These are phyloP conservation scores for Teunomyces lycoperdinae DNA, from an alignment of 805 yeast species.

Conservation along the genomic window DNA sequence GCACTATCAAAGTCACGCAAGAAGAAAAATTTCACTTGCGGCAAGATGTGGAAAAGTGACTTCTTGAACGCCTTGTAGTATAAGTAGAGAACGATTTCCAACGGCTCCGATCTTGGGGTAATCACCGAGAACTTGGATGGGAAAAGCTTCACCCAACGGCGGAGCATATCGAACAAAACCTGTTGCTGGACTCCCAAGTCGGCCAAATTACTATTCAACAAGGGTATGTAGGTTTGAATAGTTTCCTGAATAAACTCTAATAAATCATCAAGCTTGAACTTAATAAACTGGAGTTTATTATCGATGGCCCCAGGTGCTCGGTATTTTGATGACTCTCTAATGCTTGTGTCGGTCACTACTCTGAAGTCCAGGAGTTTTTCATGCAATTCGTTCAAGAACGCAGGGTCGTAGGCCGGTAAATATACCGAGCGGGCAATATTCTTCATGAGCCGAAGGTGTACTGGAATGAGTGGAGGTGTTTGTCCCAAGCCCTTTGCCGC, in stretches of 20 bases:
- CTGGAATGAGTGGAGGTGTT: constrained; percentile 20
- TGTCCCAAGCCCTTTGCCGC: constrained; percentile 9
- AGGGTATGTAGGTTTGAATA: constrained; percentile 26
- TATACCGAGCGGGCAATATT: constrained; percentile 34
- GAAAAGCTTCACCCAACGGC: constrained; percentile 33
- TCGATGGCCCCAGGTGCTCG: background rate
- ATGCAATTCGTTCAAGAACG: constrained; percentile 28
- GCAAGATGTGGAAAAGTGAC: constrained; percentile 31
- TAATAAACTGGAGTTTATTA: constrained; percentile 12
- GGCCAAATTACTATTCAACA: constrained; percentile 18
- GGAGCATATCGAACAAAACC: constrained; percentile 30
- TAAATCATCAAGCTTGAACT: constrained; percentile 22
- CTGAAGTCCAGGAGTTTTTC: constrained; percentile 25
- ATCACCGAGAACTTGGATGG: constrained; percentile 29
- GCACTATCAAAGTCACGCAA: constrained; percentile 41
- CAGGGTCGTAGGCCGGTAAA: constrained; percentile 34
- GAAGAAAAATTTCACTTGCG: constrained; percentile 40
- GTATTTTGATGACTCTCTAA: background rate
- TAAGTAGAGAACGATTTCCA: constrained; percentile 31
- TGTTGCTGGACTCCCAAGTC: constrained; percentile 32
- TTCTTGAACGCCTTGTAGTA: constrained; percentile 33
- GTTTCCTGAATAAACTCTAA: constrained; percentile 21
- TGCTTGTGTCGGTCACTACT: background rate
- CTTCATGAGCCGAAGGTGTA: constrained; percentile 33
- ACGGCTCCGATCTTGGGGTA: constrained; percentile 22